These are phyloP conservation scores for Xylaria nigripes DNA, from an alignment of 495 filamentous ascomycete species.

Conservation along the genomic window DNA sequence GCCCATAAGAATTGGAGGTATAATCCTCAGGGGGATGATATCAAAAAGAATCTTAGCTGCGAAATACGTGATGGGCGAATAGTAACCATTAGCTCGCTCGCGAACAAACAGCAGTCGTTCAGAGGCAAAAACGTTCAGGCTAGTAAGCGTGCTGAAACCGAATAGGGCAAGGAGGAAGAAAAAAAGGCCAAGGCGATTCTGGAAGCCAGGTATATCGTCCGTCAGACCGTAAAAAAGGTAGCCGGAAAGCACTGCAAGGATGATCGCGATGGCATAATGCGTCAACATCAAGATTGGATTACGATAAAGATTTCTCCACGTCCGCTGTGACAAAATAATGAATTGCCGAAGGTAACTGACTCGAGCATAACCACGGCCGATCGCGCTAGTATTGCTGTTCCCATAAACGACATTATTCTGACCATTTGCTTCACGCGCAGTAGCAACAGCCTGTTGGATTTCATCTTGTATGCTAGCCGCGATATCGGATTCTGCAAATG, in stretches of 20 bases:
- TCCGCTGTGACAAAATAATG: conserved; percentile 76
- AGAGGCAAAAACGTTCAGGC: conserved; percentile 84
- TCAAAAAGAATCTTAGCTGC: conserved; percentile 90
- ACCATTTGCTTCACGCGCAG: conserved; percentile 61
- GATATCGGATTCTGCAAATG: conserved; percentile 72
- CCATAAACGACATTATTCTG: conserved; percentile 41
- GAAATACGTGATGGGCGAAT: conserved; percentile 96
- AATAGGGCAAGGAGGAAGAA: conserved; percentile 96
- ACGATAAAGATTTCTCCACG: conserved; percentile 95
- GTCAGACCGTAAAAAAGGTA: conserved; percentile 95
- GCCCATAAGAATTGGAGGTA: conserved; percentile 96
- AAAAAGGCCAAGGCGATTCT: conserved; percentile 96
- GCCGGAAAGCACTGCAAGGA: conserved; percentile 87
- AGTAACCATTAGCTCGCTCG: conserved; percentile 95
- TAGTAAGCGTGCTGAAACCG: conserved; percentile 92
- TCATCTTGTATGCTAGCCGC: conserved; percentile 71
- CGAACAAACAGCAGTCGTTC: conserved; percentile 89
- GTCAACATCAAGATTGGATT: conserved; percentile 99
- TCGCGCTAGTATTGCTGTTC: conserved; percentile 34
- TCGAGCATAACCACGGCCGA: conserved; percentile 73
- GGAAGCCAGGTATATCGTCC: conserved; percentile 93
- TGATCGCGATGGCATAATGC: conserved; percentile 95
- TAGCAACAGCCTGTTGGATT: conserved; percentile 56
- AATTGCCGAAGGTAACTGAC: conserved; percentile 76
- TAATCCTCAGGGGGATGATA: conserved; percentile 84